phyloP scores from a whole-genome alignment of 352 stramenopile species.

The Globisporangium mamillatum region DNA sequence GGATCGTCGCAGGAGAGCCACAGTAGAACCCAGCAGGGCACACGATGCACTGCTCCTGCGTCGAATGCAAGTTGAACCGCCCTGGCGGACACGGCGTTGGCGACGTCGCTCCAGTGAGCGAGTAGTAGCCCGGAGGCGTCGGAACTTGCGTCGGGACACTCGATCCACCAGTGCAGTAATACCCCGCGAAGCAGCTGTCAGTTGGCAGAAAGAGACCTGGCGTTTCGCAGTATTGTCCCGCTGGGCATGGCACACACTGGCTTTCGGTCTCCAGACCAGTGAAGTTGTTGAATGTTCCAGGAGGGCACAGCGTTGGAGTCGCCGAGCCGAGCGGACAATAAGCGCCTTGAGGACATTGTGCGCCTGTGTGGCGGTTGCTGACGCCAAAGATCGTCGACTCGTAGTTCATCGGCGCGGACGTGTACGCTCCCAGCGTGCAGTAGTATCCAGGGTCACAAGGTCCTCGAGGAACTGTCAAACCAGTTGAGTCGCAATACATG shows the following conservation, averaged over 20 bases:
- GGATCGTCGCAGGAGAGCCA: constrained; percentile 43
- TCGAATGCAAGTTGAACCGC: constrained; percentile 58
- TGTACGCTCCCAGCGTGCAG: constrained; percentile 87
- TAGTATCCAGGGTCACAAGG: constrained; percentile 91
- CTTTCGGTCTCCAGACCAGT: constrained; percentile 58
- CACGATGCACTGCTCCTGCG: constrained; percentile 49
- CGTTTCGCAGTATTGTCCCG: constrained; percentile 74
- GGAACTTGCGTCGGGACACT: constrained; percentile 51
- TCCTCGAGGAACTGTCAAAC: constrained; percentile 62
- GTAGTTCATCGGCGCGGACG: constrained; percentile 84
- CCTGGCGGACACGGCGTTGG: constrained; percentile 53
- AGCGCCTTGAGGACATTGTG: constrained; percentile 58
- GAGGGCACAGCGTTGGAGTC: constrained; percentile 55
- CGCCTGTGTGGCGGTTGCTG: constrained; percentile 59
- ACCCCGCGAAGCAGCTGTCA: constrained; percentile 70
- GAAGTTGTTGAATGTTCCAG: constrained; percentile 72
- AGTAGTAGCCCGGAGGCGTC: constrained; percentile 53
- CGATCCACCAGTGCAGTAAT: constrained; percentile 71
- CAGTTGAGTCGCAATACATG: constrained; percentile 89
- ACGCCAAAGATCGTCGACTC: constrained; percentile 66
- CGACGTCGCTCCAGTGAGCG: constrained; percentile 35
- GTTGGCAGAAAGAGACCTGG: constrained; percentile 66
- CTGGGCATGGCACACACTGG: constrained; percentile 81
- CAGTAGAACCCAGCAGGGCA: constrained; percentile 80
- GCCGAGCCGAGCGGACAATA: constrained; percentile 74